phyloP scores from a whole-genome alignment of 495 filamentous ascomycete species.

The Xylaria sp. region DNA sequence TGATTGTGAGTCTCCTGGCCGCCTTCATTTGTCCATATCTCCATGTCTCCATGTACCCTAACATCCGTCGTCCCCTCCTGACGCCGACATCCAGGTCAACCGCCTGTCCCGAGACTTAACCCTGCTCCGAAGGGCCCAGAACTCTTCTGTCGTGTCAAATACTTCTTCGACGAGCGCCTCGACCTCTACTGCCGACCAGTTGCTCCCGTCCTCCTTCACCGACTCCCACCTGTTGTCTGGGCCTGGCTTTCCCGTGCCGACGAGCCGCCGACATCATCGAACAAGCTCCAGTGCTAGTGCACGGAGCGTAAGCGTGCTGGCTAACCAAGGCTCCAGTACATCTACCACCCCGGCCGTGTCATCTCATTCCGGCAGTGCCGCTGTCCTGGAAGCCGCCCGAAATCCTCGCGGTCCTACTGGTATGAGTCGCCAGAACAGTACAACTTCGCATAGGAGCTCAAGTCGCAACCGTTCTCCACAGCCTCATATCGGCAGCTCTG shows the following conservation, averaged over 20 bases:
- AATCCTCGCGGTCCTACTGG: conserved; percentile 41
- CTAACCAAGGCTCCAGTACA: conserved; percentile 36
- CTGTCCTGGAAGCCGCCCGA: conserved; percentile 41
- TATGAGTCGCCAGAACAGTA: conserved; percentile 55
- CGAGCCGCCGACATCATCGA: conserved; percentile 50
- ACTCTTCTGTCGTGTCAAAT: conserved; percentile 81
- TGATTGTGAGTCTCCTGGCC: conserved; percentile 68
- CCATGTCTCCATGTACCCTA: too few species aligned
- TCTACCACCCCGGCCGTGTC: conserved; percentile 35
- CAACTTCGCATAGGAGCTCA: conserved; percentile 47
- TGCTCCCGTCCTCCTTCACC: conserved; percentile 43
- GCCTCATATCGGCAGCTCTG: conserved; percentile 32
- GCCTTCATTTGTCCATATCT: too few species aligned
- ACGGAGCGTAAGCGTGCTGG: conserved; percentile 59
- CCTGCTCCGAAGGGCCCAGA: conserved; percentile 77
- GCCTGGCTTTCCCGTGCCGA: conserved; percentile 49
- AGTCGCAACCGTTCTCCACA: conserved; percentile 52
- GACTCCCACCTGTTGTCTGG: conserved; percentile 45
- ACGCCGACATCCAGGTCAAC: conserved; percentile 69
- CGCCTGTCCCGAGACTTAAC: conserved; percentile 87
- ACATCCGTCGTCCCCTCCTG: conserved; percentile 20
- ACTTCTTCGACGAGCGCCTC: conserved; percentile 70
- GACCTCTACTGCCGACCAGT: conserved; percentile 43
- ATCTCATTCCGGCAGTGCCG: conserved; percentile 37
- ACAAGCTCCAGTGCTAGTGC: conserved; percentile 60